Base-by-base conservation (phyloP, 257 asterid genomes). In the Przewalskia tangutica region DNA sequence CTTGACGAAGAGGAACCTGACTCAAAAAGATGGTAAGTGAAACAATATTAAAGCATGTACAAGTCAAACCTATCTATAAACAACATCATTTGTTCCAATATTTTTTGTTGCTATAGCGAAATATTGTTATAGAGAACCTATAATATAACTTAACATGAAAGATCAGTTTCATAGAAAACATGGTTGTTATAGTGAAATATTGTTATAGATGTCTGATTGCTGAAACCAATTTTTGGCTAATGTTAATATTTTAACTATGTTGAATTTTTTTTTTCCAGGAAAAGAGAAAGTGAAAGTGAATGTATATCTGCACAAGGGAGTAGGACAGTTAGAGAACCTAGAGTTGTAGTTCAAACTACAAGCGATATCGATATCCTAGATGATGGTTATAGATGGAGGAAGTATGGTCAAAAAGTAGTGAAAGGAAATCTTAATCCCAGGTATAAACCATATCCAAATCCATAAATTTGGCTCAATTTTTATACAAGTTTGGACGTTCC, bases 371-470 rank as follows among this genome's bases (percentile, higher is more conserved):
- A 92, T 81, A 90, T 92, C 38, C 92, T 92, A 23, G 92, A 88
- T 59, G 97, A 92, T 85, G 97, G 97, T 20, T 92, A 88, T 84
- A 87, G 93, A 85, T 92, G 97, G 97, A 88, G 97, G 65, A 92
- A 92, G 83, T 92, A 92, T 80, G 97, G 97, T 34, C 97, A 92
- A 85, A 92, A 92, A 83, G 97, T 91, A 54, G 95, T 92, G 50
- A 90, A 88, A 84, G 93, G 95, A 6, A 92, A 92, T 86, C 95
- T 95, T 77, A 92, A 92, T 80, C 95, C 97, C 6, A 91, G 97
- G 97, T 90, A 86, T 51, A 17, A 50, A 65, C 2, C 20, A 62
- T 6, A 17, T 36, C 51, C 77, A 77, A 65, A 18, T 64, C 62
- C 18, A 23, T 51, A 5, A 36, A 7, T 23, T 77, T 36, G 36